Conservation (phyloP, 2,329 filamentous ascomycete species). For the Xylariaceae sp. region DNA sequence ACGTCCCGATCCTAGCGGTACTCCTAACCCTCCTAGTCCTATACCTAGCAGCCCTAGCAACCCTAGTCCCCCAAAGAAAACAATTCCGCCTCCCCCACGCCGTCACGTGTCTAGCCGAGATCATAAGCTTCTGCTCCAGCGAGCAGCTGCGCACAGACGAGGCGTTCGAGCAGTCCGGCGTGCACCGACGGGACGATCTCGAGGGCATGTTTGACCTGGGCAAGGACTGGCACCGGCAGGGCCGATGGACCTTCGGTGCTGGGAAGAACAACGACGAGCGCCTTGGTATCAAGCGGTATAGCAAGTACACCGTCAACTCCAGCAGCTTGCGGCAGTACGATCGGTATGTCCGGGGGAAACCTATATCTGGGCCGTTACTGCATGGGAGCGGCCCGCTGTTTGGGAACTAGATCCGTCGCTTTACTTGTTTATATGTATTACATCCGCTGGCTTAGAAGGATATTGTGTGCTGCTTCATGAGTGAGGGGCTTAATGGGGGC, state of each 20-base stretch:
- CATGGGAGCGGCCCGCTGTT: conserved; percentile 24
- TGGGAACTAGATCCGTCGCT: conserved; percentile 8
- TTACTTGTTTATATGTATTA: neutral
- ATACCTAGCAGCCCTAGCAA: conserved; percentile 60
- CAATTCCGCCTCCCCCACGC: conserved; percentile 67
- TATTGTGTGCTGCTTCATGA: too few species aligned
- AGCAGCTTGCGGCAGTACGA: conserved; percentile 25
- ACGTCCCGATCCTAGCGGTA: conserved; percentile 68
- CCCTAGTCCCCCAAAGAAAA: conserved; percentile 57
- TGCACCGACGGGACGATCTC: conserved; percentile 59
- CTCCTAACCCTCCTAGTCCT: conserved; percentile 68
- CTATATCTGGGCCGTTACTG: conserved; percentile 25
- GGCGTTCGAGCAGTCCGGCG: conserved; percentile 62
- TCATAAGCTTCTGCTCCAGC: conserved; percentile 72
- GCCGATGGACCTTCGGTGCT: conserved; percentile 49
- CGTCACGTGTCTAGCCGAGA: conserved; percentile 67
- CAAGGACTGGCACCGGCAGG: conserved; percentile 43
- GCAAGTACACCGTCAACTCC: conserved; percentile 30
- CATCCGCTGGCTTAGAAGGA: too few species aligned
- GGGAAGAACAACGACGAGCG: conserved; percentile 33
- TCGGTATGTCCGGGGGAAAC: conserved; percentile 21
- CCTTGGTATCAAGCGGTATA: conserved; percentile 31
- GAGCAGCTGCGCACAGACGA: conserved; percentile 68
- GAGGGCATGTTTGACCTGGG: conserved; percentile 61
- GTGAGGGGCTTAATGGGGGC: conserved; percentile 1